Evolutionary conservation across 2,329 filamentous ascomycete genomes (phyloP), one percentile per base, ranked within the genome.

Genomic region (Tolypocladium tropicale): DNA sequence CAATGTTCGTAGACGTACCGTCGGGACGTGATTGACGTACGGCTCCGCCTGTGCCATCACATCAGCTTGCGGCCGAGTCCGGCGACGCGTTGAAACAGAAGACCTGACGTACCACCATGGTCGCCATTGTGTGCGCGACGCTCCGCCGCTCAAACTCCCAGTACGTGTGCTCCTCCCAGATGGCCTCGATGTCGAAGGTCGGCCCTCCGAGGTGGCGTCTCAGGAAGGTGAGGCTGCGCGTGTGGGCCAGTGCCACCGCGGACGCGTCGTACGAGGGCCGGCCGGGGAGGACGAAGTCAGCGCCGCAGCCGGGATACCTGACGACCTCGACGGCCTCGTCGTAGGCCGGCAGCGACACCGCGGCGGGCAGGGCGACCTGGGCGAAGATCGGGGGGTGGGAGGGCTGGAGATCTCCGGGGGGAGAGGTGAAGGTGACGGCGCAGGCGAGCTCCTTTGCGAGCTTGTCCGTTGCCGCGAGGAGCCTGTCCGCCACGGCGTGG

Each of bases 151-250:
- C 82, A 66, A 92, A 91, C 64, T 90, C 86, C 62, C 78, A 86
- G 50, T 77, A 76, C 0, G 84, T 87, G 67, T 92, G 88, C 68
- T 90, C 86, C 9, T 90, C 86, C 88, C 88, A 92, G 53, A 91
- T 84, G 1, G 78, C 78, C 65, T 91, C 88, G 21, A 91, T 78
- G 63, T 91, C 85, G 63, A 91, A 89, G 56, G 75, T 78, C 0
- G 87, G 86, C 0, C 86, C 88, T 2, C 74, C 73, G 9, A 88
- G 69, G 14, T 79, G 71, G n/a, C 76, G 76, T 64, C 88, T 88
- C 12, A 91, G 63, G 60, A 89, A 88, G 0, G 75, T 71, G 4
- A 90, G 70, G 56, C 74, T 83, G 1, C 86, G 78, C 1, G 86
- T 86, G 67, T 90, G 86, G 0, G 83, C 76, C 0, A 89, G 72